Percentiles rank a stretch among this genome's conserved stretches.
Evolutionary conservation across 768 basidiomycete genomes (phyloP).

Genomic region (Serpula lacrymans): DNA sequence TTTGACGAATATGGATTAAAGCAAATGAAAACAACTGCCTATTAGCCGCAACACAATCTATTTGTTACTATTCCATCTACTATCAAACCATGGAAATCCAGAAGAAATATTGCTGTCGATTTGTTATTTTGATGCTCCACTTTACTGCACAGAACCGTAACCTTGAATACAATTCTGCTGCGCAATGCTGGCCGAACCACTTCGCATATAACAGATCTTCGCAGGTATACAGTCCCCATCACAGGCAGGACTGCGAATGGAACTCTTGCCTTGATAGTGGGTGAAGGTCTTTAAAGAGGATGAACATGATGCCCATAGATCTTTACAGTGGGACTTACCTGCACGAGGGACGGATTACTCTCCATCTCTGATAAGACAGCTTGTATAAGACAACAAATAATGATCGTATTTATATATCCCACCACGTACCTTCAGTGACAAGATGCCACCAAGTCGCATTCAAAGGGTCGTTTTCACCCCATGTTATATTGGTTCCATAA

Average conservation of each 20-base stretch:
- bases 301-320: constrained; percentile 3
- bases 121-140: too few relatives aligned
- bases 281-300: constrained; percentile 52
- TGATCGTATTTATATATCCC: neutral
- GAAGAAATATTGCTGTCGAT: too few relatives aligned
- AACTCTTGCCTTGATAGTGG: constrained; percentile 68
- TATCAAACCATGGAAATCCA: too few relatives aligned
- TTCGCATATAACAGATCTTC: constrained; percentile 75
- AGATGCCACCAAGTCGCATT: constrained; percentile 84
- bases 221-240: constrained; percentile 59
- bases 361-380: constrained; percentile 49
- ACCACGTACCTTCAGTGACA: constrained; percentile 64
- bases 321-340: constrained; percentile 35
- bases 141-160: constrained; percentile 61
- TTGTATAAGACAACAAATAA: constrained; percentile 5
- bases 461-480: constrained; percentile 62
- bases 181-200: constrained; percentile 64
- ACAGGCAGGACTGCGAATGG: constrained; percentile 51
- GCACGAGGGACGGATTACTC: constrained; percentile 51
- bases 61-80: too few relatives aligned
- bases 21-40: too few relatives aligned
- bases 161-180: constrained; percentile 55
- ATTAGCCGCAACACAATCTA: too few relatives aligned
- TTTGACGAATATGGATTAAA: too few relatives aligned
- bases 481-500: constrained; percentile 55